These are phyloP conservation scores for Kwoniella europaea DNA, from an alignment of 768 basidiomycete genomes.

Conservation along the genomic window DNA sequence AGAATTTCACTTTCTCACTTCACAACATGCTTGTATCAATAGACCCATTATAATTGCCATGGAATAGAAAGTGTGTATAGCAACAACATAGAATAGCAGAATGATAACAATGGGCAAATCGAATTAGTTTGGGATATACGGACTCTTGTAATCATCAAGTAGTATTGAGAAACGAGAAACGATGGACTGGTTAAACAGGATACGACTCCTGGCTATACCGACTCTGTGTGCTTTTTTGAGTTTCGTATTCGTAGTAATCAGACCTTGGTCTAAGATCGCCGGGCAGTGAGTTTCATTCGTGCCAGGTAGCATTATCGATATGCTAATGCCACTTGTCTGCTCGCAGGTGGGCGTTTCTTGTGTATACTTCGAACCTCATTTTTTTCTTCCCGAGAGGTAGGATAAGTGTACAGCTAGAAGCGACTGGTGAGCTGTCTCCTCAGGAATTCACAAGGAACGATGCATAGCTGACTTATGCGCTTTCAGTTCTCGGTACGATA, in stretches of 20 bases:
- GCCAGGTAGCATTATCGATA: not conserved
- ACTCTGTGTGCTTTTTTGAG: constrained; percentile 43
- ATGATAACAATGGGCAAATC: not conserved
- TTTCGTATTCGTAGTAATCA: constrained; percentile 42
- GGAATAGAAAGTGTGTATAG: not conserved
- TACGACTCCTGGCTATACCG: constrained; percentile 32
- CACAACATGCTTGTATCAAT: not conserved
- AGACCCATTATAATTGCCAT: not conserved
- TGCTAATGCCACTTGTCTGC: not conserved
- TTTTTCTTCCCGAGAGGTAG: constrained; percentile 49
- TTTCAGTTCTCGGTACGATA: constrained; percentile 36
- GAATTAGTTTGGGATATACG: not conserved
- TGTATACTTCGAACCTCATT: constrained; percentile 43
- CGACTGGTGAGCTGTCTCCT: constrained; percentile 29
- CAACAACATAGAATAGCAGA: not conserved
- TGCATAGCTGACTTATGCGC: not conserved
- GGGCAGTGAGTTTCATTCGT: constrained; percentile 39
- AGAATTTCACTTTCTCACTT: not conserved
- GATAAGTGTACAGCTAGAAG: constrained; percentile 38
- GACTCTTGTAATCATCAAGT: not conserved
- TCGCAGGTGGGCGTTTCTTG: constrained; percentile 47
- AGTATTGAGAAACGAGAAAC: not conserved
- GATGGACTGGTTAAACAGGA: constrained; percentile 16
- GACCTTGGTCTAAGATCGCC: constrained; percentile 31
- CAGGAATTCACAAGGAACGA: not conserved